phyloP scores from a whole-genome alignment of 1,284 basidiomycete genomes.

The Cryptococcus neoformans region DNA sequence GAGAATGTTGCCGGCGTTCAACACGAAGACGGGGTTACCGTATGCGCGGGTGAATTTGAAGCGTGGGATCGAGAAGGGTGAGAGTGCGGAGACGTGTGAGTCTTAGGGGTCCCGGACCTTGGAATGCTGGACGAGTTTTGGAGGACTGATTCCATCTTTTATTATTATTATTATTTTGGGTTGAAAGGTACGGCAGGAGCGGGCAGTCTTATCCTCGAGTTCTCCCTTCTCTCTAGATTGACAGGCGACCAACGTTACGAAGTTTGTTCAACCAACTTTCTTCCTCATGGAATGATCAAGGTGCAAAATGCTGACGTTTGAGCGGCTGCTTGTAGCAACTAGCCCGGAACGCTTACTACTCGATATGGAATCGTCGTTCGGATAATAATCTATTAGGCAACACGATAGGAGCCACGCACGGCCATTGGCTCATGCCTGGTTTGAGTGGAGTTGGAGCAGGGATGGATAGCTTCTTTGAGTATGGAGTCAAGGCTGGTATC shows the following conservation, averaged over 20 bases:
- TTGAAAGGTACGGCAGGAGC: conserved; percentile 84
- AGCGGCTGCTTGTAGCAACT: conserved; percentile 38
- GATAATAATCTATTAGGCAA: conserved; percentile 81
- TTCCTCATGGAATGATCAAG: too few relatives aligned
- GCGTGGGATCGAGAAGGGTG: conserved; percentile 35
- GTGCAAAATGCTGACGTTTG: too few relatives aligned
- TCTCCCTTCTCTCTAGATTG: conserved; percentile 78
- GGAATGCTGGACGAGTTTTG: conserved; percentile 42
- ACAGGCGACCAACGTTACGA: conserved; percentile 85
- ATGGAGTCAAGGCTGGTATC: conserved; percentile 66
- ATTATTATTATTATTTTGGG: conserved; percentile 32
- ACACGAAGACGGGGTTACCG: conserved; percentile 81
- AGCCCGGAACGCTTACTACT: conserved; percentile 70
- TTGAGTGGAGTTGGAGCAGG: conserved; percentile 82
- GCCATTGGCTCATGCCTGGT: conserved; percentile 58
- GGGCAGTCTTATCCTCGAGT: conserved; percentile 85
- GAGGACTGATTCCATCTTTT: conserved; percentile 54
- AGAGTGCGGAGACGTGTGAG: conserved; percentile 45
- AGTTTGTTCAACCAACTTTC: conserved; percentile 6
- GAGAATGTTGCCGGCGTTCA: conserved; percentile 81
- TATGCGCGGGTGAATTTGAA: conserved; percentile 67
- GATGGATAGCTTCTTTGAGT: conserved; percentile 91
- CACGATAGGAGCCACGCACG: conserved; percentile 67
- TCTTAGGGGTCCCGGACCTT: too few relatives aligned
- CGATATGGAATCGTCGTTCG: conserved; percentile 83